These are phyloP conservation scores for Termitomyces sp. DNA, from an alignment of 768 basidiomycete genomes.

Conservation along the genomic window DNA sequence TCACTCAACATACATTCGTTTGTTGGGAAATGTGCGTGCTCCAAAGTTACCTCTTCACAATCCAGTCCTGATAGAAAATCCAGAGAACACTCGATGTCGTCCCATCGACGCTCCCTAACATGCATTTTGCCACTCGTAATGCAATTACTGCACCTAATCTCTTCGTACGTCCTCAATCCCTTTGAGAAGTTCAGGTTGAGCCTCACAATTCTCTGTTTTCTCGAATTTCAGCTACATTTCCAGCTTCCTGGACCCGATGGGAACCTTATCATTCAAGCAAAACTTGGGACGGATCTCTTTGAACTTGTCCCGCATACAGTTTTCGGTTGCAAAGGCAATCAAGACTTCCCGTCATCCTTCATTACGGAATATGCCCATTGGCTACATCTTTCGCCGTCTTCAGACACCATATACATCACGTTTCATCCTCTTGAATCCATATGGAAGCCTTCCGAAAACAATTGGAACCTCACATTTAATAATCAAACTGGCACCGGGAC, in stretches of 20 bases:
- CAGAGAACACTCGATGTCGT: slow-evolving; percentile 6
- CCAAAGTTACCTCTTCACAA: background rate
- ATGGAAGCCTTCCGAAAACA: slow-evolving; percentile 23
- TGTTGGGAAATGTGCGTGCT: slow-evolving; percentile 33
- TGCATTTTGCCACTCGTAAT: slow-evolving; percentile 8
- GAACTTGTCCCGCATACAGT: slow-evolving; percentile 32
- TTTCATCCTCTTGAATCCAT: slow-evolving; percentile 25
- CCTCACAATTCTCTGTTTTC: background rate
- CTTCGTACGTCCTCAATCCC: slow-evolving; percentile 16
- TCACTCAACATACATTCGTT: slow-evolving; percentile 28
- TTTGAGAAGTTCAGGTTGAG: background rate
- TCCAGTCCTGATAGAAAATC: slow-evolving; percentile 5
- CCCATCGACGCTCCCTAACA: slow-evolving; percentile 2
- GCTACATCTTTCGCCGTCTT: slow-evolving; percentile 20
- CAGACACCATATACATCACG: slow-evolving; percentile 19
- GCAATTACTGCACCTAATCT: slow-evolving; percentile 3
- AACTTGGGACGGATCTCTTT: slow-evolving; percentile 11
- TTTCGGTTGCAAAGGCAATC: slow-evolving; percentile 6
- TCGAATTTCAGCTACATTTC: slow-evolving; percentile 27
- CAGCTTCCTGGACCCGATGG: slow-evolving; percentile 9
- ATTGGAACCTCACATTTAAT: slow-evolving; percentile 27
- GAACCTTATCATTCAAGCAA: slow-evolving; percentile 29
- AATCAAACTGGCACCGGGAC: background rate
- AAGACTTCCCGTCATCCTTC: slow-evolving; percentile 28
- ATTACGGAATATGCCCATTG: slow-evolving; percentile 29